Evolutionary conservation across 768 basidiomycete genomes (phyloP).

Genomic region (Mycena indigotica): DNA sequence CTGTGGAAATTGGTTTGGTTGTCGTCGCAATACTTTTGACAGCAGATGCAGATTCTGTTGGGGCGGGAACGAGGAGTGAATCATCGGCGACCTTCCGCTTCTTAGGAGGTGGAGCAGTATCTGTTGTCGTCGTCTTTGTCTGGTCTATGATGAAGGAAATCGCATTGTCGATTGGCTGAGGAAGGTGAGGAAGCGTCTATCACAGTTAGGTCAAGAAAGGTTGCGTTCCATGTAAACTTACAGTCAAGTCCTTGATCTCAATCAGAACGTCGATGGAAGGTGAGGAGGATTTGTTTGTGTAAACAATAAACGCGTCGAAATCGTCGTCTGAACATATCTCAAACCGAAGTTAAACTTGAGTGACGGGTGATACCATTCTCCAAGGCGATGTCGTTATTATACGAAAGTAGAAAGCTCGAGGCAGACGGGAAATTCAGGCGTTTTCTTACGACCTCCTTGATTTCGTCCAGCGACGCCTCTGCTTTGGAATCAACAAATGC

Average conservation of each 20-base stretch:
- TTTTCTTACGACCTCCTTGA: constrained; percentile 57
- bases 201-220: not conserved
- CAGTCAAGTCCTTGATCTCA: constrained; percentile 14
- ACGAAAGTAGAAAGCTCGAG: constrained; percentile 51
- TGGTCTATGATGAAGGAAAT: not conserved
- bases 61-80: not conserved
- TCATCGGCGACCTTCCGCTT: not conserved
- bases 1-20: not conserved
- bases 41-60: not conserved
- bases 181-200: no score
- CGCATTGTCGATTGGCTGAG: not conserved
- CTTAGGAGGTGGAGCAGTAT: not conserved
- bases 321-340: constrained; percentile 61
- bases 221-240: constrained; percentile 4
- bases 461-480: constrained; percentile 66
- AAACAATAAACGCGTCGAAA: constrained; percentile 68
- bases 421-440: constrained; percentile 57
- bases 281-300: constrained; percentile 37
- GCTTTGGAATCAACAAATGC: constrained; percentile 1
- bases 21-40: no score
- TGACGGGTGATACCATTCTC: constrained; percentile 63
- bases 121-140: not conserved
- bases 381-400: constrained; percentile 63
- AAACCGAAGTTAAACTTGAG: constrained; percentile 3
- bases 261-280: constrained; percentile 42